Percentiles rank a stretch among this genome's conserved stretches.
These are phyloP conservation scores for Raphanus raphanistrum DNA, from an alignment of 345 rosid genomes.

Conservation along the genomic window DNA sequence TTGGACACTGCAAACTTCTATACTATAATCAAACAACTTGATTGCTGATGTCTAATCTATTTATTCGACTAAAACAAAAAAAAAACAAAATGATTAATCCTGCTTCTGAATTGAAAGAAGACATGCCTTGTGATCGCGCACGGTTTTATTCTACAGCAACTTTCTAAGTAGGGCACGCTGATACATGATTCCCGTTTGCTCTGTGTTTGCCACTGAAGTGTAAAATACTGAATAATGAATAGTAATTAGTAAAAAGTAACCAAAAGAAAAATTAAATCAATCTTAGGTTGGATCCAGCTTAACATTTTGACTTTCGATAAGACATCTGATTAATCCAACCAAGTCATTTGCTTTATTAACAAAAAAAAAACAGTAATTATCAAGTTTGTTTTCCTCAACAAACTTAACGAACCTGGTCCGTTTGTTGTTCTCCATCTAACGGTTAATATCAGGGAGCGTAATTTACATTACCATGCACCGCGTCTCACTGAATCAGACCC, in stretches of 20 bases:
- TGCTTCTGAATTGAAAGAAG: slow-evolving; percentile 11
- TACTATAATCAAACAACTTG: slow-evolving; percentile 19
- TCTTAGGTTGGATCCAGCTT: background rate
- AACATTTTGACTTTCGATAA: background rate
- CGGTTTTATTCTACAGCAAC: background rate
- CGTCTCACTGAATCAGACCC: background rate
- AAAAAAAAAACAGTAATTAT: too few species aligned
- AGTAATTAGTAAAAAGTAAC: background rate
- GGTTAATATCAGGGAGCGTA: slow-evolving; percentile 14
- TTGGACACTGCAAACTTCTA: slow-evolving; percentile 19
- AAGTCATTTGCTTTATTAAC: background rate
- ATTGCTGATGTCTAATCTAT: slow-evolving; percentile 3
- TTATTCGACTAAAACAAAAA: background rate
- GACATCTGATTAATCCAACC: background rate
- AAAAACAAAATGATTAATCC: slow-evolving; percentile 15
- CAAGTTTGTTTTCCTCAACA: background rate
- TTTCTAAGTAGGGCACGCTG: slow-evolving; percentile 11
- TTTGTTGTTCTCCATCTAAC: slow-evolving; percentile 11
- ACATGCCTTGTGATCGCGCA: slow-evolving; percentile 34
- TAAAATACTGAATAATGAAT: background rate
- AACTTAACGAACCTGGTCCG: background rate
- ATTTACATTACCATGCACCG: background rate
- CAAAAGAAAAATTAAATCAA: background rate
- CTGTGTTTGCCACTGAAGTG: slow-evolving; percentile 20
- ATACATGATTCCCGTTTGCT: slow-evolving; percentile 3